Percentiles rank a stretch among this genome's conserved stretches.
Evolutionary conservation across 2,329 filamentous ascomycete genomes (phyloP).

Genomic region (Pyrenochaeta sp.): DNA sequence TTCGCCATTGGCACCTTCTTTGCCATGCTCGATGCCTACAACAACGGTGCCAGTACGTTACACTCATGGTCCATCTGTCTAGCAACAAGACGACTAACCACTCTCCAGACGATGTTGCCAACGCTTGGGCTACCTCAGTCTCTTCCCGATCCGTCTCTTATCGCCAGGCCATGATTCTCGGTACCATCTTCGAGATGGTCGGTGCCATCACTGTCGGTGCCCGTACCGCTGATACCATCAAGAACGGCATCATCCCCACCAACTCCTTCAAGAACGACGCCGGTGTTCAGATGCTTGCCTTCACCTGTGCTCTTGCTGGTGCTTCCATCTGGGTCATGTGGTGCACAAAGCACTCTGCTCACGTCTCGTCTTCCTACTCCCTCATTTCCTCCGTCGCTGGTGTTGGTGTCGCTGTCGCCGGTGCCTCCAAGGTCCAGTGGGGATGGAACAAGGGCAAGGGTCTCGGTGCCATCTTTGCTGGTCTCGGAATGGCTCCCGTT

Average conservation of each 20-base stretch:
- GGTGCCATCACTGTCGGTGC: conserved; percentile 55
- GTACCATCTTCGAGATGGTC: conserved; percentile 57
- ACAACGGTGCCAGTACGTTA: conserved; percentile 77
- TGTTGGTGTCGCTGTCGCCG: conserved; percentile 63
- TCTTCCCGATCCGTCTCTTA: conserved; percentile 80
- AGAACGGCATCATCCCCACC: conserved; percentile 68
- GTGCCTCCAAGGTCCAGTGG: conserved; percentile 64
- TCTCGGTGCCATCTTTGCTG: conserved; percentile 67
- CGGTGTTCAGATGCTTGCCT: conserved; percentile 61
- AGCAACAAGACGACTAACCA: conserved; percentile 11
- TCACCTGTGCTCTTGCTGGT: conserved; percentile 67
- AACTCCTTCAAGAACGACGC: conserved; percentile 55
- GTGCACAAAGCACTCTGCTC: conserved; percentile 76
- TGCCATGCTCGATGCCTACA: conserved; percentile 78
- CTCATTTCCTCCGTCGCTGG: conserved; percentile 58
- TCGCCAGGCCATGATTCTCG: conserved; percentile 64
- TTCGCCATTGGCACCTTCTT: conserved; percentile 79
- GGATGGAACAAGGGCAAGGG: conserved; percentile 70
- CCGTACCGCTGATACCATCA: conserved; percentile 76
- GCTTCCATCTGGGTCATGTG: conserved; percentile 80
- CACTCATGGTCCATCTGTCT: background rate
- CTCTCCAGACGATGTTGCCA: conserved; percentile 78
- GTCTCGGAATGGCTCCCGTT: conserved; percentile 73
- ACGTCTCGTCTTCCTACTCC: conserved; percentile 66
- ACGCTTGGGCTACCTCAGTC: conserved; percentile 81